Percentiles rank a stretch among this genome's conserved stretches.
phyloP scores from a whole-genome alignment of 2,329 filamentous ascomycete species.

The Knoxdaviesia proteae region DNA sequence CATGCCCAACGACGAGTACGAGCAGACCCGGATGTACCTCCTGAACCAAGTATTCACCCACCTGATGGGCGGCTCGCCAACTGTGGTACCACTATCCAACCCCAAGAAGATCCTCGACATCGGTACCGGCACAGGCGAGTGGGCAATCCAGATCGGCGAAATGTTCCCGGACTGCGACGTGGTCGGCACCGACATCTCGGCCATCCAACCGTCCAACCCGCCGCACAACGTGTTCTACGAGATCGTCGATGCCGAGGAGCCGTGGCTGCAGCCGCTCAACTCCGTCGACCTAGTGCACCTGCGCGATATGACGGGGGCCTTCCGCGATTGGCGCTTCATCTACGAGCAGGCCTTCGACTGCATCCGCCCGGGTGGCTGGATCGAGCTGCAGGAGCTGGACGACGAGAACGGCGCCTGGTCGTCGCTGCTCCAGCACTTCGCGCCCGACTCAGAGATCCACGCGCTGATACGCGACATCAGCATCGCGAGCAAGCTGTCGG shows the following conservation, averaged over 20 bases:
- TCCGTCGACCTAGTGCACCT: conserved; percentile 36
- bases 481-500: conserved; percentile 21
- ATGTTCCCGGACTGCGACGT: conserved; percentile 31
- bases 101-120: conserved; percentile 29
- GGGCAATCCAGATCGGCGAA: conserved; percentile 31
- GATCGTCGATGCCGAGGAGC: conserved; percentile 34
- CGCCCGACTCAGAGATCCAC: conserved; percentile 22
- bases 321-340: conserved; percentile 32
- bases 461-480: conserved; percentile 18
- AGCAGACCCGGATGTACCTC: conserved; percentile 40
- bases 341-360: conserved; percentile 31
- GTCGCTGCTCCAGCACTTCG: conserved; percentile 13
- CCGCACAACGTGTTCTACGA: conserved; percentile 39
- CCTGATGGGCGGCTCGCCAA: conserved; percentile 22
- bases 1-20: conserved; percentile 45
- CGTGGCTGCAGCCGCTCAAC: conserved; percentile 32
- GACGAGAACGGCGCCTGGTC: conserved; percentile 16
- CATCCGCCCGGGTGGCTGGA: conserved; percentile 34
- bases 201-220: conserved; percentile 32
- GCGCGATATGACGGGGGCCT: conserved; percentile 32
- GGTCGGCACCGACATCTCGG: conserved; percentile 36
- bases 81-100: conserved; percentile 18
- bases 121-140: conserved; percentile 35
- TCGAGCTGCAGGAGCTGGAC: conserved; percentile 34
- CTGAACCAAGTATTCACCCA: conserved; percentile 42